These are phyloP conservation scores for Strigomonas culicis DNA, from an alignment of 208 protist species.

Conservation along the genomic window DNA sequence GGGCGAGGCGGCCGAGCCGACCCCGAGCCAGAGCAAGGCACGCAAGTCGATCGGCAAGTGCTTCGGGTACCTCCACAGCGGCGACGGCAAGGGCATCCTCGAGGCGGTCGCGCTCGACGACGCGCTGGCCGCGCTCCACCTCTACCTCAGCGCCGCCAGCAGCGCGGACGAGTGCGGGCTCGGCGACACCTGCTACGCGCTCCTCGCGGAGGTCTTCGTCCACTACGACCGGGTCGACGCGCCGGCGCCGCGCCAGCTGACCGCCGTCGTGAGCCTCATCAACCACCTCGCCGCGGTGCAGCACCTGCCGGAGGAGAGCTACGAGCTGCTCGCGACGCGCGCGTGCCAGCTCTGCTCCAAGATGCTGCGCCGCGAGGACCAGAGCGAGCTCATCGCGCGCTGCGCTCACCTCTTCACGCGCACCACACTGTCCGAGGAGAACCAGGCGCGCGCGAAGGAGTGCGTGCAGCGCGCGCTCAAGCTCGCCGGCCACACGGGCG, in stretches of 20 bases:
- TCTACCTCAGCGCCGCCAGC: conserved; percentile 84
- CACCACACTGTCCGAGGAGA: conserved; percentile 44
- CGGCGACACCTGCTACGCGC: conserved; percentile 82
- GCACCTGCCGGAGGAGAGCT: conserved; percentile 83
- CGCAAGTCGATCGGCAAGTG: conserved; percentile 27
- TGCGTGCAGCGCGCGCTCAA: conserved; percentile 93
- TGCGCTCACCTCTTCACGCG: conserved; percentile 91
- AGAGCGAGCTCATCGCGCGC: conserved; percentile 78
- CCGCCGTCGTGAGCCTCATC: conserved; percentile 75
- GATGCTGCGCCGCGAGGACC: conserved; percentile 91
- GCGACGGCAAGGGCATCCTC: conserved; percentile 76
- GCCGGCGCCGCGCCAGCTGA: conserved; percentile 80
- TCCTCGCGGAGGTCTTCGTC: conserved; percentile 86
- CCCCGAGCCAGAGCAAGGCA: conserved; percentile 7
- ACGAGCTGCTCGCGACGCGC: conserved; percentile 90
- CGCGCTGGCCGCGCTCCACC: conserved; percentile 55
- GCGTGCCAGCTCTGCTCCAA: conserved; percentile 87
- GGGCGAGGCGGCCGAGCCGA: neutral
- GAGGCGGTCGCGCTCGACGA: conserved; percentile 50
- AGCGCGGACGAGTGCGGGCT: conserved; percentile 79
- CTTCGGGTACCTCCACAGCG: conserved; percentile 48
- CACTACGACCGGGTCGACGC: conserved; percentile 94
- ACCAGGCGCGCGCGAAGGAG: conserved; percentile 83
- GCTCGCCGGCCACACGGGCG: conserved; percentile 85
- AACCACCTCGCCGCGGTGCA: conserved; percentile 42